Evolutionary conservation across 2,329 filamentous ascomycete species (phyloP), one percentile per base, ranked within the genome.

Genomic region (Colletotrichum phormii): DNA sequence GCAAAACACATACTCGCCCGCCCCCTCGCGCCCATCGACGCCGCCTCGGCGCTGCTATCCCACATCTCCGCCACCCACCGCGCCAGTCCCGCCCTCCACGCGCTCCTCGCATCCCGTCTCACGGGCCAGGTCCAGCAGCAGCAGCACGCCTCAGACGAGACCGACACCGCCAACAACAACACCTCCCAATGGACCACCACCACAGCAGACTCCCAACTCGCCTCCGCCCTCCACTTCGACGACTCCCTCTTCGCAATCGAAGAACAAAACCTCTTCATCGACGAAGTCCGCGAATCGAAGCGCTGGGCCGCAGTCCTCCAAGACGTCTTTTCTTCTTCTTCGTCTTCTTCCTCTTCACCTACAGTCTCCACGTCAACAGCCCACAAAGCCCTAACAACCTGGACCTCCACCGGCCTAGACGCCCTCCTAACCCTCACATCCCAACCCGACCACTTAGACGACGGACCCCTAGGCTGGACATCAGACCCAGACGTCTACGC

Each of bases 261-360:
- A 82, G 95, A 97, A 80, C 95, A 97, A 80, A 99, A 99, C 79
- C 87, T 98, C n/a, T 98, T 94, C 81, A 86, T 96, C 62, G 96
- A 98, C 80, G 92, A 95, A 76, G 89, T 94, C 6, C 87, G 91
- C 60, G 95, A 98, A 80, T 86, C 91, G 4, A 83, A 87, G 22
- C 80, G 90, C n/a, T 98, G 95, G 95, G 83, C 87, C 0, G 81
- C 80, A 18, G 84, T 89, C 3, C 82, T 93, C 35, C 70, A 61
- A 46, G 22, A 63, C 57, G 33, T 53, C 65, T 46, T 33, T 37
- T n/a, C 55, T 13, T 22, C 59, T 4, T 15, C n/a, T 13, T 7
- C 60, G 0, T 11, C n/a, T 1, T 18, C 26, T 5, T 1, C 15
- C 2, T 31, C 35, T 15, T 46, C 35, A 26, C 26, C 26, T 26